phyloP scores from a whole-genome alignment of 2,329 filamentous ascomycete species.

The Ophiostoma ips region DNA sequence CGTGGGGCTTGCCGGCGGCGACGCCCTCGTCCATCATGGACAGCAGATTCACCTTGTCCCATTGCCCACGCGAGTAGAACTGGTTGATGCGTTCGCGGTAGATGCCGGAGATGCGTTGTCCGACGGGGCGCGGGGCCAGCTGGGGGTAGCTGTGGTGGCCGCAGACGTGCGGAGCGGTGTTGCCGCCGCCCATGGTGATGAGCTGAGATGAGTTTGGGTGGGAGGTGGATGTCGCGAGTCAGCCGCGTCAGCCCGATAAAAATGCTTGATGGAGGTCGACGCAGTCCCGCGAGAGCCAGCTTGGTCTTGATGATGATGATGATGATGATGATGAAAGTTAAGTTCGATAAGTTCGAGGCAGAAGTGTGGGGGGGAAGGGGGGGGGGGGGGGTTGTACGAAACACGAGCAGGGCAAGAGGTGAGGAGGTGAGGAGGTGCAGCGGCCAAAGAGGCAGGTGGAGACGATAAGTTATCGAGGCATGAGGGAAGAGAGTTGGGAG shows the following conservation, averaged over 20 bases:
- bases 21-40: conserved; percentile 56
- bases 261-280: too few relatives aligned
- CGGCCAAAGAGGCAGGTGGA: background rate
- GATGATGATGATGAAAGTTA: background rate
- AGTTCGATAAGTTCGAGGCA: too few relatives aligned
- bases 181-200: conserved; percentile 16
- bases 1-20: conserved; percentile 54
- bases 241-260: too few relatives aligned
- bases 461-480: background rate
- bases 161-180: conserved; percentile 6
- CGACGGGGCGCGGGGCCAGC: conserved; percentile 15
- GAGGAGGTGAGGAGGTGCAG: background rate
- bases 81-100: conserved; percentile 16
- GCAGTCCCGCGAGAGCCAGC: too few relatives aligned
- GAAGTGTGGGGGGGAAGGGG: too few relatives aligned
- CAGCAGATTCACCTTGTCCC: conserved; percentile 16
- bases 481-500: background rate
- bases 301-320: too few relatives aligned
- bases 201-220: too few relatives aligned
- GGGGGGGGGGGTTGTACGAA: too few relatives aligned
- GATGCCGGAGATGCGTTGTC: conserved; percentile 15
- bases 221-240: too few relatives aligned
- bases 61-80: conserved; percentile 15
- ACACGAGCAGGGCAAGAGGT: too few relatives aligned
- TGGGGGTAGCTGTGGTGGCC: conserved; percentile 14